phyloP scores from a whole-genome alignment of 2,329 filamentous ascomycete genomes.

The Penicillium paneum region DNA sequence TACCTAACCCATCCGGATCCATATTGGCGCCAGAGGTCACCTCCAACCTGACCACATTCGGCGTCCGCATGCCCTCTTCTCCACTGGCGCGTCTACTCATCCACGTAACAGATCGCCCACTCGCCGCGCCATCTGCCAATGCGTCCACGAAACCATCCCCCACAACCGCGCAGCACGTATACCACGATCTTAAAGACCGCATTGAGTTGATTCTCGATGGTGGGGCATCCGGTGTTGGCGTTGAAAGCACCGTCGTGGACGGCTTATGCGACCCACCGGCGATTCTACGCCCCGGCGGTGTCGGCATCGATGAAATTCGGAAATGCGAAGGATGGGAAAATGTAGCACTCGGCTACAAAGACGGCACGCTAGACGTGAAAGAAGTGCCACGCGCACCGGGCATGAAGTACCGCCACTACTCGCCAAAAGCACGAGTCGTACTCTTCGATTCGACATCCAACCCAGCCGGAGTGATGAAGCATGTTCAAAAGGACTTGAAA shows the following conservation, averaged over 20 bases:
- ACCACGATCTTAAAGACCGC: conserved; percentile 74
- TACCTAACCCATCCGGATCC: conserved; percentile 69
- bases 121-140: conserved; percentile 92
- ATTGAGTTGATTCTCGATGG: conserved; percentile 89
- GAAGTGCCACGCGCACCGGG: conserved; percentile 77
- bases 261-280: conserved; percentile 77
- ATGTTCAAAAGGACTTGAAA: conserved; percentile 34
- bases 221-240: conserved; percentile 79
- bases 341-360: conserved; percentile 74
- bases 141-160: conserved; percentile 90
- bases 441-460: conserved; percentile 65
- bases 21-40: conserved; percentile 87
- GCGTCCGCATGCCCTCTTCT: conserved; percentile 82
- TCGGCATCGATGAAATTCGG: conserved; percentile 76
- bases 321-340: conserved; percentile 75
- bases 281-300: conserved; percentile 79
- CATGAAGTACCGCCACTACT: conserved; percentile 99
- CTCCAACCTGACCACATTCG: conserved; percentile 78
- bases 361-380: conserved; percentile 65
- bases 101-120: conserved; percentile 68
- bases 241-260: conserved; percentile 96
- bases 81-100: conserved; percentile 86
- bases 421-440: conserved; percentile 79
- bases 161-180: conserved; percentile 84
- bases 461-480: conserved; percentile 26